A percentile compares a stretch with the other conserved stretches of the same genome.
These are phyloP conservation scores for Candida sonorensis DNA, from an alignment of 805 yeast genomes.

Conservation along the genomic window DNA sequence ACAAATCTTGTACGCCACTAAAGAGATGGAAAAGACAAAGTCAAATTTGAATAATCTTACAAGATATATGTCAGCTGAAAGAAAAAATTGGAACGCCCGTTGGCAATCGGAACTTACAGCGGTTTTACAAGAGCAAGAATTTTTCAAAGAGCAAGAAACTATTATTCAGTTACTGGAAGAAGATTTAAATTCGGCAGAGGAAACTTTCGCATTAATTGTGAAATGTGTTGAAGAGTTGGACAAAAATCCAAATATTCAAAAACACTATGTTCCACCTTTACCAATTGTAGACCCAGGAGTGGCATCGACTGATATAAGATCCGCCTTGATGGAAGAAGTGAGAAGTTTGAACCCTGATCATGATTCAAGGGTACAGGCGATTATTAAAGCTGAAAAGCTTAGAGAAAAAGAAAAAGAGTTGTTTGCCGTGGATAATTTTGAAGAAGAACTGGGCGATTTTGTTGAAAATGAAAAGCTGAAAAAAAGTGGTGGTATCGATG, in stretches of 20 bases:
- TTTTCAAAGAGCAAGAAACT: constrained; percentile 84
- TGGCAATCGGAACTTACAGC: constrained; percentile 91
- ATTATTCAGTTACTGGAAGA: constrained; percentile 71
- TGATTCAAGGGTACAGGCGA: constrained; percentile 79
- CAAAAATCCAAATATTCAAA: constrained; percentile 40
- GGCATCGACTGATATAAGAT: constrained; percentile 52
- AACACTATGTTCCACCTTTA: constrained; percentile 29
- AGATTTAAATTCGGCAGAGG: constrained; percentile 73
- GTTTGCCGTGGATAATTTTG: constrained; percentile 56
- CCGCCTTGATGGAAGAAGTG: constrained; percentile 78
- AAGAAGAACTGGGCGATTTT: constrained; percentile 79
- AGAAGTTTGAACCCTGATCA: constrained; percentile 77
- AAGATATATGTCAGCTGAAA: constrained; percentile 60
- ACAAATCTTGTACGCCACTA: constrained; percentile 58
- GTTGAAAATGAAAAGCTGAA: constrained; percentile 73
- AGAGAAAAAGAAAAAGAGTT: constrained; percentile 65
- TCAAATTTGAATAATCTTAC: constrained; percentile 45
- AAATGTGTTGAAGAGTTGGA: constrained; percentile 74
- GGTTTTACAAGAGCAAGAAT: constrained; percentile 91
- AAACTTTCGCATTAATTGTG: constrained; percentile 76
- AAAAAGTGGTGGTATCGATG: constrained; percentile 85
- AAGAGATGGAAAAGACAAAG: constrained; percentile 58
- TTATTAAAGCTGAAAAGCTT: constrained; percentile 76
- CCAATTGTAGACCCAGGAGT: constrained; percentile 49
- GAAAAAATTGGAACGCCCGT: constrained; percentile 78